Conservation (phyloP, 805 yeast species). For the Yamadazyma akitaensis region DNA sequence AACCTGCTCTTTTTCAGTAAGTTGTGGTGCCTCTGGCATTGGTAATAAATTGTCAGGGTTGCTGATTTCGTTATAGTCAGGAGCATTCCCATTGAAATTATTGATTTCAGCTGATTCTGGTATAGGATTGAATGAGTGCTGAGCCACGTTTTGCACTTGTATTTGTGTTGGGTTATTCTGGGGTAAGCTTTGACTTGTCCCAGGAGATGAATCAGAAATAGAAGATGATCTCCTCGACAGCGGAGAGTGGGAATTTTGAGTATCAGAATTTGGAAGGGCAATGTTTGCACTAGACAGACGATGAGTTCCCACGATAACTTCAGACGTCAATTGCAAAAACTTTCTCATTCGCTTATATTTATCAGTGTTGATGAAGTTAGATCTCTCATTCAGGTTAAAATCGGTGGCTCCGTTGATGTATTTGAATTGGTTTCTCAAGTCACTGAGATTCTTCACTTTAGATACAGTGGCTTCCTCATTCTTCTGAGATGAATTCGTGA, state of each 20-base stretch:
- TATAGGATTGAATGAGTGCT: constrained; percentile 14
- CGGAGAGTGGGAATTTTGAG: not conserved
- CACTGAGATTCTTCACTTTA: constrained; percentile 8
- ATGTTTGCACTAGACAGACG: constrained; percentile 31
- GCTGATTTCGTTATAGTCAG: constrained; percentile 24
- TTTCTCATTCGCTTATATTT: constrained; percentile 69
- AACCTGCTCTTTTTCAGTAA: constrained; percentile 58
- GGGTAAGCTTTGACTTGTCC: not conserved
- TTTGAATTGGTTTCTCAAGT: constrained; percentile 26
- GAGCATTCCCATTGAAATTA: constrained; percentile 21
- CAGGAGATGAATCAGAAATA: constrained; percentile 7
- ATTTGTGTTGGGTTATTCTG: not conserved
- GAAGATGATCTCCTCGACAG: constrained; percentile 8
- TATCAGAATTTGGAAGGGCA: constrained; percentile 2
- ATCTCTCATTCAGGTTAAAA: constrained; percentile 28
- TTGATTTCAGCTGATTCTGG: constrained; percentile 18
- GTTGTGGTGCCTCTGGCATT: constrained; percentile 14
- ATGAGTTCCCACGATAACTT: constrained; percentile 77
- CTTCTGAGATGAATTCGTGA: not conserved
- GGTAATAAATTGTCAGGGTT: constrained; percentile 8
- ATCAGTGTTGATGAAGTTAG: constrained; percentile 71
- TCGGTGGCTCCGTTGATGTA: constrained; percentile 16
- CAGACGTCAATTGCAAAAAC: constrained; percentile 77
- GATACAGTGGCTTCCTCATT: not conserved
- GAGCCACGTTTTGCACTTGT: not conserved